Evolutionary conservation across 164 flowering plant genomes (phyloP).

Genomic region (Nelumbo lutea): DNA sequence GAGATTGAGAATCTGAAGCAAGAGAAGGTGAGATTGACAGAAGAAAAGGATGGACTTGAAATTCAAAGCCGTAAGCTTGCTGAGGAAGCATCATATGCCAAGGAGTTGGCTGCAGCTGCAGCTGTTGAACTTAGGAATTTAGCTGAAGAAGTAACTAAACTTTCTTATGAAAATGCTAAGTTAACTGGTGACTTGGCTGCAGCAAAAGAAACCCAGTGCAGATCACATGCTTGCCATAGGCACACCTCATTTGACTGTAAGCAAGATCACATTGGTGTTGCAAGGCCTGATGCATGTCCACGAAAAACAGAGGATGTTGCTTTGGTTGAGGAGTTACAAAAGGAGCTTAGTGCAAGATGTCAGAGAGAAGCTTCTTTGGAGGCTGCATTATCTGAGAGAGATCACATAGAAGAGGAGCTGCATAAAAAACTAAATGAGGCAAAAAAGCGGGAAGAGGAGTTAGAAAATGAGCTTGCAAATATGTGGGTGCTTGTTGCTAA

Average conservation of each 20-base stretch:
- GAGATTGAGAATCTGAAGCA: slow-evolving; percentile 67
- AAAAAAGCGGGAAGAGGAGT: slow-evolving; percentile 48
- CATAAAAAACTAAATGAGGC: slow-evolving; percentile 48
- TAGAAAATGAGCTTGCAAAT: slow-evolving; percentile 77
- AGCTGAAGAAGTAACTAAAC: slow-evolving; percentile 86
- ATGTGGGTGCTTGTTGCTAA: slow-evolving; percentile 78
- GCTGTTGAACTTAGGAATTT: slow-evolving; percentile 76
- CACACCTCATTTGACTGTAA: slow-evolving; percentile 23
- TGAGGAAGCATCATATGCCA: slow-evolving; percentile 88
- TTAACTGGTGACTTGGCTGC: slow-evolving; percentile 51
- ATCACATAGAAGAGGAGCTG: slow-evolving; percentile 45
- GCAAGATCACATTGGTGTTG: slow-evolving; percentile 20
- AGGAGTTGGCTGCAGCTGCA: slow-evolving; percentile 90
- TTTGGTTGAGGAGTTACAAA: slow-evolving; percentile 44
- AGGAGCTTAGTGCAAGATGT: slow-evolving; percentile 38
- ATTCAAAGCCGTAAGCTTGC: slow-evolving; percentile 57
- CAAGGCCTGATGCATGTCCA: slow-evolving; percentile 21
- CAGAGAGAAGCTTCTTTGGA: slow-evolving; percentile 60
- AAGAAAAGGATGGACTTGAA: slow-evolving; percentile 68
- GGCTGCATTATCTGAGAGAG: slow-evolving; percentile 50
- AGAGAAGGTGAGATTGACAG: slow-evolving; percentile 49
- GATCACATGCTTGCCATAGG: slow-evolving; percentile 31
- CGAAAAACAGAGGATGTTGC: slow-evolving; percentile 32
- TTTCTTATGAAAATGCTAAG: slow-evolving; percentile 72
- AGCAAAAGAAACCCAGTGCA: slow-evolving; percentile 35